Evolutionary conservation across 345 rosid genomes (phyloP).

Genomic region (Erysimum cheiranthoides): DNA sequence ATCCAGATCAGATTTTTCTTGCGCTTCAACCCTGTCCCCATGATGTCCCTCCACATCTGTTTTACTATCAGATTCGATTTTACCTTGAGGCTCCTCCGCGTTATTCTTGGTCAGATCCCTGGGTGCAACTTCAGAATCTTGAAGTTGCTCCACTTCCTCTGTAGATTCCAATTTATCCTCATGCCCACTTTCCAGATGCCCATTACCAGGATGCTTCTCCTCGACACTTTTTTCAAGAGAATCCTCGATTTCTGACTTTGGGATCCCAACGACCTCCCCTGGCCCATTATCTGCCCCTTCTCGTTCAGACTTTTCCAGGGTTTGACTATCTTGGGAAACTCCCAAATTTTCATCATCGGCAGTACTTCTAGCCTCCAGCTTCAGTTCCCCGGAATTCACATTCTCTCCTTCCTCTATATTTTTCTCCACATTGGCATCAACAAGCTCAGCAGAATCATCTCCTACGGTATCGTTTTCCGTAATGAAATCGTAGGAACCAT

Average conservation of each 20-base stretch:
- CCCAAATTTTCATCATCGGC: conserved; percentile 28
- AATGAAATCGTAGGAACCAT: conserved; percentile 53
- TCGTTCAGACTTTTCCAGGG: conserved; percentile 24
- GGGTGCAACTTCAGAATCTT: conserved; percentile 38
- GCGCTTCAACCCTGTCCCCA: background rate
- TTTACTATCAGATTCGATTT: conserved; percentile 33
- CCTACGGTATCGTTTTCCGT: conserved; percentile 46
- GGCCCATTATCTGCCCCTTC: conserved; percentile 17
- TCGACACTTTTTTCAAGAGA: conserved; percentile 23
- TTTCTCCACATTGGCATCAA: conserved; percentile 28
- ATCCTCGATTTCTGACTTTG: conserved; percentile 26
- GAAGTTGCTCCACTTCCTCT: conserved; percentile 33
- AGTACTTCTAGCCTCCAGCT: conserved; percentile 27
- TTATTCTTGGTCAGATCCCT: conserved; percentile 34
- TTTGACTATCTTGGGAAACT: conserved; percentile 32
- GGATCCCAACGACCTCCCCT: conserved; percentile 31
- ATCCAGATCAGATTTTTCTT: conserved; percentile 36
- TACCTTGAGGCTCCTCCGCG: conserved; percentile 30
- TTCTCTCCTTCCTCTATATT: conserved; percentile 32
- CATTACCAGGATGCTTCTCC: conserved; percentile 23
- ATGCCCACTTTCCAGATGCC: conserved; percentile 20
- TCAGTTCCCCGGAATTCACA: conserved; percentile 29
- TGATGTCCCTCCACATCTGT: conserved; percentile 37
- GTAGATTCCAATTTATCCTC: conserved; percentile 38
- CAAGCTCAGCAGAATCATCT: conserved; percentile 42